Percentiles rank a stretch among this genome's conserved stretches.
phyloP scores from a whole-genome alignment of 1,284 basidiomycete species.

The Cryptococcus hybrid region DNA sequence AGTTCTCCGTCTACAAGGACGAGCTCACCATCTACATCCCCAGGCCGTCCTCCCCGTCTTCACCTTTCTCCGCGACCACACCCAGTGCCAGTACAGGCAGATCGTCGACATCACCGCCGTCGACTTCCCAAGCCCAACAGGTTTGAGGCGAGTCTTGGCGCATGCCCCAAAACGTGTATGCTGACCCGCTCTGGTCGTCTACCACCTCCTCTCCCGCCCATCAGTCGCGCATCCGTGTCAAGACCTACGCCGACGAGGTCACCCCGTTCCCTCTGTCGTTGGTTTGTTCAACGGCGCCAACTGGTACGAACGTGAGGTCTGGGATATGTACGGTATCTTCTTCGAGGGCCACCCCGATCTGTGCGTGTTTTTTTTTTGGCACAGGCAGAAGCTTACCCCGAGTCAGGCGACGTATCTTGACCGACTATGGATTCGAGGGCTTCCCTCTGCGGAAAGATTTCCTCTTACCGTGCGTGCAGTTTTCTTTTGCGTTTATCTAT shows the following conservation, averaged over 20 bases:
- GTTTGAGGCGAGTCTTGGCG: constrained; percentile 64
- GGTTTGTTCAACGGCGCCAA: constrained; percentile 87
- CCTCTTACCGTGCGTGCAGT: constrained; percentile 61
- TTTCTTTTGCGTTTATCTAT: background rate
- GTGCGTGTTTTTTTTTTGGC: constrained; percentile 53
- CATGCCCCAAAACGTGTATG: background rate
- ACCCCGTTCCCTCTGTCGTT: constrained; percentile 78
- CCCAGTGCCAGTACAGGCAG: constrained; percentile 91
- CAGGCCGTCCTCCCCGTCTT: constrained; percentile 80
- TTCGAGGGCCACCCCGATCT: constrained; percentile 96
- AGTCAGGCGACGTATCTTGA: constrained; percentile 84
- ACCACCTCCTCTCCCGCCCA: constrained; percentile 84
- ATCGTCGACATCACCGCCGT: constrained; percentile 93
- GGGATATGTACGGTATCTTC: constrained; percentile 98
- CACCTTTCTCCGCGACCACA: constrained; percentile 94
- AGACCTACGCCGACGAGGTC: constrained; percentile 97
- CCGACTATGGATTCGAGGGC: constrained; percentile 99
- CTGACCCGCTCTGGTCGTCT: constrained; percentile 62
- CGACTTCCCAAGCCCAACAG: constrained; percentile 66
- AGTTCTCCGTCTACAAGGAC: constrained; percentile 97
- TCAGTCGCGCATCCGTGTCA: constrained; percentile 81
- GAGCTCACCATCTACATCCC: constrained; percentile 78
- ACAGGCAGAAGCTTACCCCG: too few species aligned
- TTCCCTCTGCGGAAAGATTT: constrained; percentile 98
- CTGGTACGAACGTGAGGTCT: constrained; percentile 96